Evolutionary conservation across 176 grass and related monocot genomes (phyloP).

Genomic region (Oryza glaberrima): DNA sequence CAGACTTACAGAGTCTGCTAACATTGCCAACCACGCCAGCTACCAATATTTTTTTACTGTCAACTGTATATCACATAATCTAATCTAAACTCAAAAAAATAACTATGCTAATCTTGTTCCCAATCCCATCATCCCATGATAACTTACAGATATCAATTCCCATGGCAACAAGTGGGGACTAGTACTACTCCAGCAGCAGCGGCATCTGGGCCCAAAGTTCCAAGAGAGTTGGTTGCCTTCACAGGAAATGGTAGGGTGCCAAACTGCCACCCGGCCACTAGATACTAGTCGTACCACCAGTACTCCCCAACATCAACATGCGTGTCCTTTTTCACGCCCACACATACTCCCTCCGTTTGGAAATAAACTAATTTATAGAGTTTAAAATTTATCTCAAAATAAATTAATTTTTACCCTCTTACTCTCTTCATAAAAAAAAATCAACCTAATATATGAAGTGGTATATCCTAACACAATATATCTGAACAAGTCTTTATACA

Average conservation of each 20-base stretch:
- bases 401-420: too few relatives aligned
- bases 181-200: background rate
- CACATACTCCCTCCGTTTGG: too few relatives aligned
- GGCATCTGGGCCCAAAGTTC: conserved; percentile 32
- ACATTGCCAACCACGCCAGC: background rate
- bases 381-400: too few relatives aligned
- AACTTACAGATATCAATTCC: background rate
- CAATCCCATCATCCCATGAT: conserved; percentile 1
- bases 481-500: too few relatives aligned
- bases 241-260: background rate
- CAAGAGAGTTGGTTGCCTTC: conserved; percentile 44
- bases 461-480: too few relatives aligned
- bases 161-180: conserved; percentile 8
- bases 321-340: background rate
- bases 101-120: background rate
- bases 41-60: too few relatives aligned
- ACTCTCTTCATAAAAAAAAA: too few relatives aligned
- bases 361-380: too few relatives aligned
- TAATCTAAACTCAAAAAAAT: background rate
- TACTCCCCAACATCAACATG: background rate
- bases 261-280: background rate
- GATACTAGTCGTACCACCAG: background rate
- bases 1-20: too few relatives aligned
- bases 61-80: background rate
- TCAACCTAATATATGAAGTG: too few relatives aligned